Percentiles rank a stretch among this genome's conserved stretches.
These are phyloP conservation scores for Sclerotinia minor DNA, from an alignment of 2,329 filamentous ascomycete genomes.

Conservation along the genomic window DNA sequence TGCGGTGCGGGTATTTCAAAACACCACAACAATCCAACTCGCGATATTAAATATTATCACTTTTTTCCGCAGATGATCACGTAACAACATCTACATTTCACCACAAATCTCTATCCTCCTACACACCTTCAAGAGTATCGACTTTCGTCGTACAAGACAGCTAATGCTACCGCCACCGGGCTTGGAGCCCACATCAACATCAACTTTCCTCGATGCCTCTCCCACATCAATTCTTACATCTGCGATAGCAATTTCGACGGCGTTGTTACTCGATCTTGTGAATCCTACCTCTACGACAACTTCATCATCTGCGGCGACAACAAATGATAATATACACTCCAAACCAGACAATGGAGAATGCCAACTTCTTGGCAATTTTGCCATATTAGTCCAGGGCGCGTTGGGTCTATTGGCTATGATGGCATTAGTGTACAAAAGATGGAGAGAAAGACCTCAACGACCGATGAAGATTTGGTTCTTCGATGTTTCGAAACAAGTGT, in stretches of 20 bases:
- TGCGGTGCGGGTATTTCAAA: not conserved
- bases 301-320: constrained; percentile 27
- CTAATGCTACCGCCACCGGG: constrained; percentile 40
- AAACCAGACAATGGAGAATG: constrained; percentile 67
- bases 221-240: constrained; percentile 32
- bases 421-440: constrained; percentile 89
- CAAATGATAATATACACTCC: constrained; percentile 7
- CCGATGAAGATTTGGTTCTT: constrained; percentile 98
- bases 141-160: constrained; percentile 19
- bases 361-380: constrained; percentile 84
- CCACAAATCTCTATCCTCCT: not conserved
- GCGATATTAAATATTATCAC: not conserved
- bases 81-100: not conserved
- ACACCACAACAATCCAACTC: not conserved
- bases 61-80: not conserved
- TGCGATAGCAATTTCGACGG: constrained; percentile 34
- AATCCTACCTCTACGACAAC: constrained; percentile 38
- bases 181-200: constrained; percentile 35
- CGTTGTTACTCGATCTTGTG: constrained; percentile 40
- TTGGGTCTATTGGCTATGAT: constrained; percentile 80
- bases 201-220: constrained; percentile 30
- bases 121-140: not conserved
- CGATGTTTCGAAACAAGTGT: constrained; percentile 95
- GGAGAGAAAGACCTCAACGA: constrained; percentile 85
- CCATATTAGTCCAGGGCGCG: constrained; percentile 83